Base-by-base conservation (phyloP, 352 stramenopile genomes). In the Albugo laibachii region DNA sequence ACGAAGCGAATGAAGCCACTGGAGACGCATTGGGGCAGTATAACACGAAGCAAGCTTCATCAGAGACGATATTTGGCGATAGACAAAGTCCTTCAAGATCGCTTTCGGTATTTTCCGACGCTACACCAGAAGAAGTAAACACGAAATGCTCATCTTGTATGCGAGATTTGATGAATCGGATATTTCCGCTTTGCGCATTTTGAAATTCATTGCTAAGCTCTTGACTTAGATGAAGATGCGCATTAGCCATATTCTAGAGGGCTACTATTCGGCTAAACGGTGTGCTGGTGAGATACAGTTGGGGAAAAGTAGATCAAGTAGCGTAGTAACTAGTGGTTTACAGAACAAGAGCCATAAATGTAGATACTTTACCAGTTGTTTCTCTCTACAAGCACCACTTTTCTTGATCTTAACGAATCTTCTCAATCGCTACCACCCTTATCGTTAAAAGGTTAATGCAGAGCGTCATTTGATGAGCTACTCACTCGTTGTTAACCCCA, bases 161-260 rank as follows among this genome's bases (percentile, higher is more conserved):
- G 11, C 50, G 56, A 15, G 69, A 57, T 49, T 81, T 84, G n/a
- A 87, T 65, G 47, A 66, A 82, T 47, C 75, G 75, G 37, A 77
- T 56, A 38, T 69, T 71, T 44, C 69, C 66, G 49, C 56, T 72
- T 62, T 87, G 75, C 16, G 75, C 75, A 45, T 79, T 63, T 2
- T 66, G 63, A 47, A 87, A 87, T 48, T 68, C 71, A 49, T 62
- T 62, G 59, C 80, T 66, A 20, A 87, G 63, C 51, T 83, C 75
- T 3, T 48, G 43, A 41, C 62, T 76, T 21, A 87, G 56, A 21
- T 69, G 49, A 42, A 87, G 54, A 37, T 80, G 61, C 0, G 75
- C 75, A 20, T 73, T 63, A 10, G 69, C 75, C 75, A 87, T 87
- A 36, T 19, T 54, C 6, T 2, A 45, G 13, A 43, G 38, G 19